These are phyloP conservation scores for maize (Zea mays) DNA, from an alignment of 176 grass and related monocot genomes.

Conservation along the genomic window Zm-B73-REFERENCE-NAM-5.0 NC_050097.1:139690501-139691000, in stretches of 20 bases:
- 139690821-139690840: constrained; percentile 62
- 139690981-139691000: constrained; percentile 70
- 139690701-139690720: neutral
- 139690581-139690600: too few relatives aligned
- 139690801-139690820: constrained; percentile 58
- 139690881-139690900: constrained; percentile 57
- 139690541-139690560: neutral
- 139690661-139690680: neutral
- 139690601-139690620: too few relatives aligned
- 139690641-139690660: neutral
- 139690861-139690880: constrained; percentile 65
- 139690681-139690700: neutral
- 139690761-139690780: constrained; percentile 65
- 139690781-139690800: constrained; percentile 63
- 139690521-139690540: neutral
- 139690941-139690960: constrained; percentile 55
- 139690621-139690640: too few relatives aligned
- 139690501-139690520: neutral
- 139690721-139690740: constrained; percentile 31
- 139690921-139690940: constrained; percentile 45
- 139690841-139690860: constrained; percentile 82
- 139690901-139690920: constrained; percentile 53
- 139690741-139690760: constrained; percentile 60
- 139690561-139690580: neutral
- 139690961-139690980: constrained; percentile 46